Percentiles rank a stretch among this genome's conserved stretches.
Conservation (phyloP, 106 monocot genomes). For the Dendrobium officinale region DNA sequence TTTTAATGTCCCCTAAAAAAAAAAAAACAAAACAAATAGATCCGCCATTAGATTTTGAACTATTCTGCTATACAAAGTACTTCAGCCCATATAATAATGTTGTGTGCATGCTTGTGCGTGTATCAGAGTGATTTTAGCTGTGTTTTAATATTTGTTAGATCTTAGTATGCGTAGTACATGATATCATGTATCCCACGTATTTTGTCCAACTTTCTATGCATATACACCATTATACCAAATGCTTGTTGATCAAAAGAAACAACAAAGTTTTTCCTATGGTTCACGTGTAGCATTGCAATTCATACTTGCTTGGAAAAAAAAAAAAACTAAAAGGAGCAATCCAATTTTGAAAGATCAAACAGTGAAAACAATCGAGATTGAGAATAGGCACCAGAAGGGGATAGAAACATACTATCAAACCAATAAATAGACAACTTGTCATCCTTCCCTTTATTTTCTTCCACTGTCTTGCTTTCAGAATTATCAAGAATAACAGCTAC, state of each 20-base stretch:
- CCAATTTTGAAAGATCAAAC: neutral
- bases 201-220: neutral
- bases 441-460: slow-evolving; percentile 11
- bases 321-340: neutral
- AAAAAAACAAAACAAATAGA: no score
- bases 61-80: no score
- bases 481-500: slow-evolving; percentile 93
- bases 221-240: neutral
- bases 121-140: no score
- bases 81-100: no score
- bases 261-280: neutral
- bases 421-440: slow-evolving; percentile 65
- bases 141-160: no score
- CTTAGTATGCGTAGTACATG: no score
- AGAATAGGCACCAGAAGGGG: neutral
- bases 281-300: neutral
- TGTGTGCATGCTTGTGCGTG: no score
- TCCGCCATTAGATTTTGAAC: no score
- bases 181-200: no score
- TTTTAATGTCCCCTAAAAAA: no score
- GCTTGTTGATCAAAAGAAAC: neutral
- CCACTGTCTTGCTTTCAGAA: slow-evolving; percentile 18
- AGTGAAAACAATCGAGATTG: neutral
- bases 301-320: neutral
- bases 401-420: slow-evolving; percentile 80